phyloP scores from a whole-genome alignment of 176 grass and related monocot genomes.

The Oryza meyeriana region DNA sequence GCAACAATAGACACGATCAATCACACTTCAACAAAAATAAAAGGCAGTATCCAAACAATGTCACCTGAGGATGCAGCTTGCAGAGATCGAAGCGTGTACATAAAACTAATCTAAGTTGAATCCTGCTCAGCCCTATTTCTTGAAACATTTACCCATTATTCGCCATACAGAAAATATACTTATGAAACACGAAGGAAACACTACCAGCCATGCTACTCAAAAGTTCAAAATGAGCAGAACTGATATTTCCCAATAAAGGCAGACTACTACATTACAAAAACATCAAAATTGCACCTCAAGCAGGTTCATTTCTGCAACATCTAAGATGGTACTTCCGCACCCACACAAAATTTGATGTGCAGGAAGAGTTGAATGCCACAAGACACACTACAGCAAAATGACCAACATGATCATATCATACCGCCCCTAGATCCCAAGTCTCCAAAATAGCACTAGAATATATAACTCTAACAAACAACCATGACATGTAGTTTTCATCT shows the following conservation, averaged over 20 bases:
- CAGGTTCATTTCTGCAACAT: not conserved
- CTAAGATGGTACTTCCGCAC: not conserved
- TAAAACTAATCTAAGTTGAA: too few relatives aligned
- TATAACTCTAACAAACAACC: not conserved
- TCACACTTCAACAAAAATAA: too few relatives aligned
- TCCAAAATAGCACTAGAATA: not conserved
- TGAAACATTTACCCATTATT: too few relatives aligned
- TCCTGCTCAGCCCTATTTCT: too few relatives aligned
- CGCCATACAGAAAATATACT: too few relatives aligned
- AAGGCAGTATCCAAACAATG: too few relatives aligned
- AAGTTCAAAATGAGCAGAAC: not conserved
- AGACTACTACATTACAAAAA: not conserved
- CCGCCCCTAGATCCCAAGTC: not conserved
- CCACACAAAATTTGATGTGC: too few relatives aligned
- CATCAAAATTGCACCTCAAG: not conserved
- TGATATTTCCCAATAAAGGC: not conserved
- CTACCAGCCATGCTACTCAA: not conserved
- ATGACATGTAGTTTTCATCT: not conserved
- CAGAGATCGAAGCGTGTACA: too few relatives aligned
- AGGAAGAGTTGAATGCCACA: not conserved
- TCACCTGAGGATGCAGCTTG: too few relatives aligned
- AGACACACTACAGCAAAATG: not conserved
- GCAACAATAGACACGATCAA: too few relatives aligned
- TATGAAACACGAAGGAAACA: not conserved
- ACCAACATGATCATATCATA: not conserved